Percentiles rank a stretch among this genome's conserved stretches.
Conservation (phyloP, 1,284 basidiomycete genomes). For the Microbotryum violaceum region DNA sequence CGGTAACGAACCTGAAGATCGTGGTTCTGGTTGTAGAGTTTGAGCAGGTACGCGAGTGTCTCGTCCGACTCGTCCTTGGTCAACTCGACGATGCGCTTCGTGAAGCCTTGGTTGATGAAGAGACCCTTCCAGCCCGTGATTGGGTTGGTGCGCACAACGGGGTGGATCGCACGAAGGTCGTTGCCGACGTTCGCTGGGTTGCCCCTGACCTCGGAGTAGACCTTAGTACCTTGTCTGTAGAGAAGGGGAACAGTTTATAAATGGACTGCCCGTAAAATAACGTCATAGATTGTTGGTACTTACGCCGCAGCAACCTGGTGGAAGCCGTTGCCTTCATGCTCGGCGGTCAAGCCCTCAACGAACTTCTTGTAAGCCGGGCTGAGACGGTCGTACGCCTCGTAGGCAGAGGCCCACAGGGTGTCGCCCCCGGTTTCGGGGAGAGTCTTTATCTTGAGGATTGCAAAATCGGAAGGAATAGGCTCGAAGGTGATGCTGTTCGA, state of each 20-base stretch:
- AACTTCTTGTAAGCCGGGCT: conserved; percentile 23
- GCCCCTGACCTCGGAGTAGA: conserved; percentile 3
- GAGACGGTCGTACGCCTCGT: conserved; percentile 35
- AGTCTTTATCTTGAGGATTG: conserved; percentile 16
- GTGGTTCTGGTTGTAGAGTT: conserved; percentile 32
- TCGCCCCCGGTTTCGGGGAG: conserved; percentile 17
- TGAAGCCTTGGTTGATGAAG: conserved; percentile 59
- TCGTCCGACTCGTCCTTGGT: conserved; percentile 53
- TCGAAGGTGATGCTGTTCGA: conserved; percentile 33
- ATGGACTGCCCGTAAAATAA: background rate
- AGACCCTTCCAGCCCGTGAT: conserved; percentile 60
- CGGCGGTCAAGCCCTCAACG: conserved; percentile 25
- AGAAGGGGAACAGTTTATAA: background rate
- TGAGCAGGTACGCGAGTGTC: conserved; percentile 47
- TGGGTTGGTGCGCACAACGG: conserved; percentile 44
- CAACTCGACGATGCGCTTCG: conserved; percentile 55
- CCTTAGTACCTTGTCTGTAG: background rate
- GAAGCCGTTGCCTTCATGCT: conserved; percentile 6
- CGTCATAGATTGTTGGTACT: background rate
- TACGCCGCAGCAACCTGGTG: conserved; percentile 6
- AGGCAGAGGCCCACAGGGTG: conserved; percentile 30
- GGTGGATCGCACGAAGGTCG: conserved; percentile 30
- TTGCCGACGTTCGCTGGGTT: conserved; percentile 26
- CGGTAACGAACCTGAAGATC: conserved; percentile 50
- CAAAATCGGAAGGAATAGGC: conserved; percentile 32